Conservation (phyloP, 306 rosid genomes). For the Hippophae rhamnoides region DNA sequence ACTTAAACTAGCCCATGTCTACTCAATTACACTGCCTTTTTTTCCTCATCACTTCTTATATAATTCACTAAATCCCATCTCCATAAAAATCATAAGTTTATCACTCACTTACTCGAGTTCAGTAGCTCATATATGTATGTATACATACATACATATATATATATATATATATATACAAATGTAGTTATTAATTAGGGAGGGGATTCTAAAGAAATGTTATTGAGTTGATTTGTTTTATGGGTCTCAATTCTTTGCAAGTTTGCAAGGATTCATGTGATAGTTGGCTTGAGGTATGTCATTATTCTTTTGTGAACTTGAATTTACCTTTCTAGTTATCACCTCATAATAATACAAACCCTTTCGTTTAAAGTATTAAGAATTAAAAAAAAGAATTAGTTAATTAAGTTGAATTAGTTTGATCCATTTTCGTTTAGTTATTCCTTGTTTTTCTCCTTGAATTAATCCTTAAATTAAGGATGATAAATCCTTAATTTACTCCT, state of each 20-base stretch:
- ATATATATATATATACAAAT: too few relatives aligned
- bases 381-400: too few relatives aligned
- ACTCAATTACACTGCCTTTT: background rate
- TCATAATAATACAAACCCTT: too few relatives aligned
- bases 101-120: conserved; percentile 10
- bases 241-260: conserved; percentile 72
- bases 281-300: conserved; percentile 71
- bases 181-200: too few relatives aligned
- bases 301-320: background rate
- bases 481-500: too few relatives aligned
- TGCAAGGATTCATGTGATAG: conserved; percentile 82
- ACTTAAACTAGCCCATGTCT: conserved; percentile 5
- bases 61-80: conserved; percentile 29
- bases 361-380: too few relatives aligned
- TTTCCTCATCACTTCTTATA: conserved; percentile 39
- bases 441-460: too few relatives aligned
- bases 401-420: too few relatives aligned
- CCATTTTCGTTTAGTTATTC: too few relatives aligned
- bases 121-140: background rate
- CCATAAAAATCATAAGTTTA: conserved; percentile 4
- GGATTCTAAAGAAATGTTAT: background rate
- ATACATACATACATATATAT: too few relatives aligned
- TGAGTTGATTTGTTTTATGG: conserved; percentile 32
- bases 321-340: background rate
- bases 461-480: too few relatives aligned